Evolutionary conservation across 2,329 filamentous ascomycete genomes (phyloP), one percentile per base, ranked within the genome.

Genomic region (Botrytis medusae): DNA sequence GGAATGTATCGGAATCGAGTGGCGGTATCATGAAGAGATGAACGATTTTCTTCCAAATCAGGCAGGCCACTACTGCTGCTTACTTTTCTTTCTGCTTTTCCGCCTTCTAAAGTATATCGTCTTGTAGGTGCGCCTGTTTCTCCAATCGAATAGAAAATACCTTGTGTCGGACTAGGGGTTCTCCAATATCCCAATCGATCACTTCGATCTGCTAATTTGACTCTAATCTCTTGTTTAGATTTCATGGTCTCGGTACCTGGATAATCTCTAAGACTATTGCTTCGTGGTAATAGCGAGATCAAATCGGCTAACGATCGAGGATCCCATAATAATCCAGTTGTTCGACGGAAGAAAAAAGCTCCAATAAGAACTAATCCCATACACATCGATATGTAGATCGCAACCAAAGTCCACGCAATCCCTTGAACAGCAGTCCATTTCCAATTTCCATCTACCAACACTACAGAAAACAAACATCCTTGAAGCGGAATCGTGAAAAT

Each of bases 161-260:
- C 89, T 32, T 85, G 86, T 14, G 82, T 80, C 7, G 88, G 86
- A 72, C 89, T 89, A 29, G 90, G 89, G 40, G 90, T 89, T 74
- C 88, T 89, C 93, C 95, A 98, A 82, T 97, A 97, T 10, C 95
- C 94, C n/a, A 98, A 86, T 62, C 92, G 87, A 77, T 95, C 90
- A 76, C 89, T 88, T 74, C 86, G 88, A 78, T 85, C 87, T 68
- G 83, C 84, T 61, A 88, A 85, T 75, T 85, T 85, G 42, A 85
- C 83, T 77, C 83, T 83, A 78, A 92, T 88, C 48, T 89, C 85
- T 46, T 82, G 79, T 65, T 86, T 84, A 25, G 83, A 84, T 12
- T 83, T 82, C 61, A 89, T 86, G 0, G 89, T 88, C 78, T 95
- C 92, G 0, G 91, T 90, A 5, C 89, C 89, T 20, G 88, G 86